Evolutionary conservation across 179 eudicot species (phyloP), one percentile per base, ranked within the genome.

Genomic region (Silene noctiflora): DNA sequence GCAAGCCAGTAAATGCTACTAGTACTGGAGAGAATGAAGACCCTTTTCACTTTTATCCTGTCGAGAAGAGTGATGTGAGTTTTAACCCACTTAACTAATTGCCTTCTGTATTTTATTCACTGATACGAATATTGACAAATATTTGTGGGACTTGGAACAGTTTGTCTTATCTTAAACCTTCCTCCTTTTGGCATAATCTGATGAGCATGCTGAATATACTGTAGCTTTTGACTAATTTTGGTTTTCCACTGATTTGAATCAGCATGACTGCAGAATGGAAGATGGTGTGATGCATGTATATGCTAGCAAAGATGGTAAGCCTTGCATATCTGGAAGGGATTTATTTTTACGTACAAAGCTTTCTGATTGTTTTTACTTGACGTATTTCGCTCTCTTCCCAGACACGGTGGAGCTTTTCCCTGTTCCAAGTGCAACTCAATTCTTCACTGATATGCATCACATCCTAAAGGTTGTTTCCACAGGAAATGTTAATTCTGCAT

Each of bases 181-280:
- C 51, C 51, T 3, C 51, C 7, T 44, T 44, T 11, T 44, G 51
- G 51, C 51, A 44, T 44, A 44, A 44, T 1, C 51, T 53, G 10
- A 31, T 24, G 19, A 74, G 81, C 39, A 68, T 67, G 70, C 71
- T 67, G 69, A 62, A 27, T 77, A 33, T 35, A 20, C 16, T 51
- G 21, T 64, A 33, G 69, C 19, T 58, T 70, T 60, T 82, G 66
- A 81, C 71, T 76, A 27, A 78, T 61, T 29, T 44, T 10, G 10
- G 51, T 44, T 44, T 44, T 69, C 24, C 10, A 69, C 72, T 73
- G 59, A 53, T 33, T 71, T 70, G 48, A 77, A 27, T 66, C 91
- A 89, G 94, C 91, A 91, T 87, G 82, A 78, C 80, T 85, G 82
- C 60, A 87, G 88, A 84, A 91, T 89, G 96, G 91, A 89, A 88